A percentile compares a stretch with the other conserved stretches of the same genome.
Evolutionary conservation across 1,284 basidiomycete genomes (phyloP).

Genomic region (Fomitopsis palustris): DNA sequence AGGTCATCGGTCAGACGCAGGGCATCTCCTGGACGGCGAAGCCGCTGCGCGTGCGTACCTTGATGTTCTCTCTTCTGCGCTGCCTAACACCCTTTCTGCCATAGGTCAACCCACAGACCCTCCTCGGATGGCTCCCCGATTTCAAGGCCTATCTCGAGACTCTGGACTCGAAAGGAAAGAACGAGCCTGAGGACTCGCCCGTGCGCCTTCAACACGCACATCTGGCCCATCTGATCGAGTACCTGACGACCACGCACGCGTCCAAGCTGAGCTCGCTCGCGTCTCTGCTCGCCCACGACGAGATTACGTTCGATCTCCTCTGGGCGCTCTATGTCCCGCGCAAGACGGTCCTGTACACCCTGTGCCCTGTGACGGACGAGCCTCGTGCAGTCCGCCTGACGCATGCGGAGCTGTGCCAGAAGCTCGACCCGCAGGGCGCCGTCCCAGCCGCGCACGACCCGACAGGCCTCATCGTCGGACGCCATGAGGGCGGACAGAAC

Average conservation of each 20-base stretch:
- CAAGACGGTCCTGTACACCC: slow-evolving; percentile 46
- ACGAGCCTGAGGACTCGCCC: slow-evolving; percentile 32
- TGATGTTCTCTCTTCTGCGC: not conserved
- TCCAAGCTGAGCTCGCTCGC: slow-evolving; percentile 42
- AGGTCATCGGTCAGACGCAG: slow-evolving; percentile 50
- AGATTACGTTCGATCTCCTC: slow-evolving; percentile 58
- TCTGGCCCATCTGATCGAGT: slow-evolving; percentile 44
- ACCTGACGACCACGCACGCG: slow-evolving; percentile 45
- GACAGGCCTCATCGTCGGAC: slow-evolving; percentile 20
- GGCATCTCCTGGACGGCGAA: slow-evolving; percentile 57
- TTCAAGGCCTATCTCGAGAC: slow-evolving; percentile 40
- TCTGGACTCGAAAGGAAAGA: slow-evolving; percentile 32
- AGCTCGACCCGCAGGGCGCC: slow-evolving; percentile 17
- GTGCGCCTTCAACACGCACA: slow-evolving; percentile 31
- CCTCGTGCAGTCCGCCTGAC: slow-evolving; percentile 45
- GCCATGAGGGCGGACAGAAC: slow-evolving; percentile 10
- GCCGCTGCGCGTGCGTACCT: slow-evolving; percentile 43
- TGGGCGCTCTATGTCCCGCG: slow-evolving; percentile 51
- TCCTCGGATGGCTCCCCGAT: slow-evolving; percentile 47
- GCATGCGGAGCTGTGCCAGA: slow-evolving; percentile 34
- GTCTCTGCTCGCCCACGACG: slow-evolving; percentile 44
- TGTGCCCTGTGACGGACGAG: slow-evolving; percentile 50
- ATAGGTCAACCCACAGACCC: slow-evolving; percentile 51
- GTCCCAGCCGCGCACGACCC: slow-evolving; percentile 22
- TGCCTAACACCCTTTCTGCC: not conserved